Evolutionary conservation across 345 rosid species (phyloP), one percentile per base, ranked within the genome.

Genomic region (Punica granatum): DNA sequence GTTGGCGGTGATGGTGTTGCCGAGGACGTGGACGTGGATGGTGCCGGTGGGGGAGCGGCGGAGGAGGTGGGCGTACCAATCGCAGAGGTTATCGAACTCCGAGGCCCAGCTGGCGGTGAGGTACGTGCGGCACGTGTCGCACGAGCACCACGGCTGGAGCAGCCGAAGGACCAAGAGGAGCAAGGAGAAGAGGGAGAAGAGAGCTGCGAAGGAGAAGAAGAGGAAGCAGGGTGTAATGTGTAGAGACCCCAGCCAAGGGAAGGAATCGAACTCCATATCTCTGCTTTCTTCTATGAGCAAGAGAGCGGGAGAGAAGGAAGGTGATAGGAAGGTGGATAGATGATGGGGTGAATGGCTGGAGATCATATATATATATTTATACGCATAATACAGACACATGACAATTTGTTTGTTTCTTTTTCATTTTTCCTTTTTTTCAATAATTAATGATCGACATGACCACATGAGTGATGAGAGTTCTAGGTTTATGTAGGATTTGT

Each of bases 1-100:
- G 63, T 86, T 85, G 7, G 87, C 67, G 2, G 92, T 86, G 76
- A 86, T 73, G 46, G 63, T 73, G 48, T 80, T 83, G 44, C 75
- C 74, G 6, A 85, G 90, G 42, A 75, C 80, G 46, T 83, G 87
- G 34, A 83, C 49, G 62, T 78, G 80, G 44, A 81, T 70, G 2
- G 84, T 81, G 30, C 79, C 75, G 18, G 85, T 77, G 0, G 72
- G 63, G 1, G 88, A 81, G 21, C 66, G 77, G 10, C 61, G 60
- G 34, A 83, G 83, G 44, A 83, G 81, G 56, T 81, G 81, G 34
- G 80, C 48, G 33, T 74, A 81, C 81, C 83, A 83, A 61, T 83
- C 87, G n/a, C 72, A 75, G 34, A 83, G 83, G 70, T 81, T 81
- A 25, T 30, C 62, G 68, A 81, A 81, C 1, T 81, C 76, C 30